Evolutionary conservation across 371 early-diverging fungal species (phyloP).

Genomic region (Ordospora pajunii): DNA sequence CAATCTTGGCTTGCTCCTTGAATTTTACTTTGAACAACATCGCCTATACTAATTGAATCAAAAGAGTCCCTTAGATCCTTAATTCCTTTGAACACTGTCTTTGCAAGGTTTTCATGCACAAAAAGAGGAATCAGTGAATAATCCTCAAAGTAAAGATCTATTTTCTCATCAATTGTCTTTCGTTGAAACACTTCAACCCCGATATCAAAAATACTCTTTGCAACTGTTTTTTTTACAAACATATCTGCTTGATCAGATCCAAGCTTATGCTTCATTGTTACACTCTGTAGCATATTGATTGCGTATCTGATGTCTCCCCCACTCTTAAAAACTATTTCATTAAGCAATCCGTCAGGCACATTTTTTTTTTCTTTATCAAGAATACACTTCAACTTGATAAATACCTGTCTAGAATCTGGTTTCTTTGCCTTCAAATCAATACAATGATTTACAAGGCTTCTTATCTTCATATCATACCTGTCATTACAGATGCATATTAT

Average conservation of each 20-base stretch:
- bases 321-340: slow-evolving; percentile 71
- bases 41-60: slow-evolving; percentile 75
- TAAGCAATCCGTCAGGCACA: slow-evolving; percentile 71
- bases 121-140: slow-evolving; percentile 76
- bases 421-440: slow-evolving; percentile 75
- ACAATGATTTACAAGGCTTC: slow-evolving; percentile 75
- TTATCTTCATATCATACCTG: slow-evolving; percentile 73
- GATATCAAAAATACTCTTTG: slow-evolving; percentile 74
- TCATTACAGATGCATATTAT: slow-evolving; percentile 99
- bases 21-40: slow-evolving; percentile 71
- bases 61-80: slow-evolving; percentile 64
- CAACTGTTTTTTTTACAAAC: slow-evolving; percentile 69
- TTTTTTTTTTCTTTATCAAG: slow-evolving; percentile 69
- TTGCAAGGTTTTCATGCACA: slow-evolving; percentile 67
- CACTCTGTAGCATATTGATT: slow-evolving; percentile 80
- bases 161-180: slow-evolving; percentile 66
- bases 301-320: slow-evolving; percentile 93
- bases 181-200: slow-evolving; percentile 66
- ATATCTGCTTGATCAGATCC: background rate
- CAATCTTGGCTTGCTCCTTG: slow-evolving; percentile 72
- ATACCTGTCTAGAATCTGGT: slow-evolving; percentile 66
- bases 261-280: slow-evolving; percentile 55
- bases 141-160: slow-evolving; percentile 85
- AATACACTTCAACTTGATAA: slow-evolving; percentile 71
- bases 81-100: slow-evolving; percentile 17